These are phyloP conservation scores for Kingdonia uniflora DNA, from an alignment of 164 flowering plant genomes.

Conservation along the genomic window DNA sequence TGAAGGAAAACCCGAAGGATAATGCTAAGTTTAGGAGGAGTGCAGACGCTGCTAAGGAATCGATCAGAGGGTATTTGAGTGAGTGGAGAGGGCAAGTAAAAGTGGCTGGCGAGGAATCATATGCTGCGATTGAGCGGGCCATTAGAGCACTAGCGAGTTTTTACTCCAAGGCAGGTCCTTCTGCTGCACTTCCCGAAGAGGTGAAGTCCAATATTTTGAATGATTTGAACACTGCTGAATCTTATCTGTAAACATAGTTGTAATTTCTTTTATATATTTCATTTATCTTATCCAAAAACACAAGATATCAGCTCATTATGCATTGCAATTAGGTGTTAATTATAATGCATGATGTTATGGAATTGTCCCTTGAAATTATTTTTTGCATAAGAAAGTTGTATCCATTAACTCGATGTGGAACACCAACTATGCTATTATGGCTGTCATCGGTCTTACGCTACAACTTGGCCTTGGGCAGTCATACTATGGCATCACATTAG, in stretches of 20 bases:
- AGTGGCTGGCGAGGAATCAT: slow-evolving; percentile 69
- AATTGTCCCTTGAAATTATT: too few relatives aligned
- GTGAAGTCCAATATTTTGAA: slow-evolving; percentile 56
- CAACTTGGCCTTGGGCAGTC: too few relatives aligned
- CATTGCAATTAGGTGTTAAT: too few relatives aligned
- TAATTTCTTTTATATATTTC: too few relatives aligned
- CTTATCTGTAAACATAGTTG: slow-evolving; percentile 28
- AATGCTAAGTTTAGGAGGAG: slow-evolving; percentile 68
- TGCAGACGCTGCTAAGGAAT: slow-evolving; percentile 94
- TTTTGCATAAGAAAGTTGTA: too few relatives aligned
- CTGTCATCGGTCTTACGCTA: too few relatives aligned
- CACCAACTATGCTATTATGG: too few relatives aligned
- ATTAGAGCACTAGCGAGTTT: slow-evolving; percentile 77
- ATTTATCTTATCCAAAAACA: too few relatives aligned
- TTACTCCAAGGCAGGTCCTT: slow-evolving; percentile 93
- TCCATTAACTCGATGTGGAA: too few relatives aligned
- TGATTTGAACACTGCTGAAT: slow-evolving; percentile 57
- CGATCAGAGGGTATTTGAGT: slow-evolving; percentile 70
- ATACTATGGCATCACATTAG: too few relatives aligned
- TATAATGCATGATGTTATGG: too few relatives aligned
- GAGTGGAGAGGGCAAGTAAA: slow-evolving; percentile 62
- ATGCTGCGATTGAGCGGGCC: slow-evolving; percentile 63
- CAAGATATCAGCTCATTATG: too few relatives aligned
- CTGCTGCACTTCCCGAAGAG: slow-evolving; percentile 69
- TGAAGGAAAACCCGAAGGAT: slow-evolving; percentile 73